A percentile compares a stretch with the other conserved stretches of the same genome.
phyloP scores from a whole-genome alignment of 2,329 filamentous ascomycete genomes.

The Neofusicoccum laricinum region DNA sequence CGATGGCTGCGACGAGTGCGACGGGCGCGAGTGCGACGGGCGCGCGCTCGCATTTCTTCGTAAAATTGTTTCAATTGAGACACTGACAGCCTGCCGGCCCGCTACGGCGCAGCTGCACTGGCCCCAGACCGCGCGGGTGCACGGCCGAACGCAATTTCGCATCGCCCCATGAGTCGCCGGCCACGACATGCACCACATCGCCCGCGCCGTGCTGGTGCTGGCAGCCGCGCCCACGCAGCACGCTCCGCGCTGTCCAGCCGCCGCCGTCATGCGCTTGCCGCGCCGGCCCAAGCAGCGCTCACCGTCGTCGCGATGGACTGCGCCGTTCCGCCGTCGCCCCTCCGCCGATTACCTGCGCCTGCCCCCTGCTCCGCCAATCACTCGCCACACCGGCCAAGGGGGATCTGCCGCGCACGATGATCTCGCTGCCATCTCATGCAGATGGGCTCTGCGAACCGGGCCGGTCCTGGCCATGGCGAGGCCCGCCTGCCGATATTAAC shows the following conservation, averaged over 20 bases:
- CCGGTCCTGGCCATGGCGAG: background rate
- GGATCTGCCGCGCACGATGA: slow-evolving; percentile 12
- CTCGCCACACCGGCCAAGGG: slow-evolving; percentile 8
- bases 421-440: slow-evolving; percentile 5
- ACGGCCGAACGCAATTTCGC: slow-evolving; percentile 11
- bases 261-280: background rate
- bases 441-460: background rate
- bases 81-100: background rate
- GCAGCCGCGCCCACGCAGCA: background rate
- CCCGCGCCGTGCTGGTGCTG: background rate
- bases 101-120: background rate
- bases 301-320: background rate
- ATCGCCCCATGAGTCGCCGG: slow-evolving; percentile 4
- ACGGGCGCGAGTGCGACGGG: background rate
- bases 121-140: background rate
- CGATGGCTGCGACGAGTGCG: background rate
- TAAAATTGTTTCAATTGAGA: background rate
- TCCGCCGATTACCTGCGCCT: background rate
- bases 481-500: slow-evolving; percentile 10
- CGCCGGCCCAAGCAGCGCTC: background rate
- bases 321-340: background rate
- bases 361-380: slow-evolving; percentile 13
- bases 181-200: slow-evolving; percentile 1
- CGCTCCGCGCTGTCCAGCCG: background rate
- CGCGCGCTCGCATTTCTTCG: background rate